Evolutionary conservation across 2,329 filamentous ascomycete species (phyloP), one percentile per base, ranked within the genome.

Genomic region (Penicillium thymicola): DNA sequence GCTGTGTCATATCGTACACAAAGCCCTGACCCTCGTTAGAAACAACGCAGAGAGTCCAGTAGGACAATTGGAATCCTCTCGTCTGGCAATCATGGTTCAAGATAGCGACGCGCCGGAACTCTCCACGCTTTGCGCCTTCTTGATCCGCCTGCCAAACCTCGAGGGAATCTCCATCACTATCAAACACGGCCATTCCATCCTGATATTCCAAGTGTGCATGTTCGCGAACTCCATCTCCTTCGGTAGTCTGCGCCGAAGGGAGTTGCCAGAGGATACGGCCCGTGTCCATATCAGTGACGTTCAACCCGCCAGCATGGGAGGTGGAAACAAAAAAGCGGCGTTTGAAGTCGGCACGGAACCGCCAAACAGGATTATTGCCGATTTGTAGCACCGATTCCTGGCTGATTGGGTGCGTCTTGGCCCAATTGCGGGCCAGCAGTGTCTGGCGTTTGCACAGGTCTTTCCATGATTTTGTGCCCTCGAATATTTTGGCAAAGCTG

Each of bases 131-230:
- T 13, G 67, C 57, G 11, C 66, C 73, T 23, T 73, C 71, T 23
- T 69, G 37, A 23, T 72, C 74, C 0, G 73, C 68, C 53, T 74
- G 70, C 78, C 78, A 80, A 2, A 80, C 75, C 59, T 80, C 78
- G 1, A 80, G 59, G 1, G 74, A 70, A 62, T 79, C 72, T 3
- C 76, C 76, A 41, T 75, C 72, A 0, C 76, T 68, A 60, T 80
- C 78, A 64, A 75, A 80, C 3, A 77, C 76, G 2, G 73, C 76
- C 47, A 72, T 76, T 11, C 77, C 78, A 63, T 78, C 73, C 54
- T 79, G 71, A 52, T 80, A 80, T 51, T 80, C 78, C 11, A 80
- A 63, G 64, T 79, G 78, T 1, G 78, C 78, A 54, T 75, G 78
- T 5, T 73, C 71, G 13, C 76, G 70, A 32, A 79, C 77, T 0